phyloP scores from a whole-genome alignment of 768 basidiomycete genomes.

The Suillus hirtellus region DNA sequence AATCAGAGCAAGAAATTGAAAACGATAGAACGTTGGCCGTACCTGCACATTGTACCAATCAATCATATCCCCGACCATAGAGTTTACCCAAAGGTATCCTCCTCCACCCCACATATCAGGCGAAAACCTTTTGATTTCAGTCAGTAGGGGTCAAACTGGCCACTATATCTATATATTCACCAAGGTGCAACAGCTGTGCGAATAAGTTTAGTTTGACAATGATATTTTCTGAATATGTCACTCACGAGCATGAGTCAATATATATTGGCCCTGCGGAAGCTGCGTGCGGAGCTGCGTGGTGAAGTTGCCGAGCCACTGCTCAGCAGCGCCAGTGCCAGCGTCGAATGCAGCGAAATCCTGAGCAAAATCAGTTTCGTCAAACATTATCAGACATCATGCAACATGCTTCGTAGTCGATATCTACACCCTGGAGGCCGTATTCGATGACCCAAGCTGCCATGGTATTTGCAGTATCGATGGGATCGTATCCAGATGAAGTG shows the following conservation, averaged over 20 bases:
- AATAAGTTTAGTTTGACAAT: neutral
- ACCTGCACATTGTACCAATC: constrained; percentile 50
- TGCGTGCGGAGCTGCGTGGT: constrained; percentile 33
- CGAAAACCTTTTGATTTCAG: constrained; percentile 29
- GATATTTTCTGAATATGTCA: neutral
- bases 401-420: constrained; percentile 51
- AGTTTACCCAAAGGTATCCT: constrained; percentile 39
- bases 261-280: constrained; percentile 35
- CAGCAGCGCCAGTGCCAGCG: constrained; percentile 37
- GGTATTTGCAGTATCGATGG: constrained; percentile 40
- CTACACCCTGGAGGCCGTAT: constrained; percentile 52
- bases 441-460: constrained; percentile 48
- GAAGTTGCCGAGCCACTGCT: constrained; percentile 35
- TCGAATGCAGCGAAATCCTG: constrained; percentile 36
- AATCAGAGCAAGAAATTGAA: neutral
- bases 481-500: constrained; percentile 41
- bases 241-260: constrained; percentile 39
- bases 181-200: constrained; percentile 40
- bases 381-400: neutral
- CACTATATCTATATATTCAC: constrained; percentile 17
- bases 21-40: constrained; percentile 5
- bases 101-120: constrained; percentile 35
- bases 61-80: constrained; percentile 38
- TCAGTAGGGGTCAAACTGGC: neutral
- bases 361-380: constrained; percentile 5